phyloP scores from a whole-genome alignment of 306 rosid species.

The Casuarina equisetifolia region DNA sequence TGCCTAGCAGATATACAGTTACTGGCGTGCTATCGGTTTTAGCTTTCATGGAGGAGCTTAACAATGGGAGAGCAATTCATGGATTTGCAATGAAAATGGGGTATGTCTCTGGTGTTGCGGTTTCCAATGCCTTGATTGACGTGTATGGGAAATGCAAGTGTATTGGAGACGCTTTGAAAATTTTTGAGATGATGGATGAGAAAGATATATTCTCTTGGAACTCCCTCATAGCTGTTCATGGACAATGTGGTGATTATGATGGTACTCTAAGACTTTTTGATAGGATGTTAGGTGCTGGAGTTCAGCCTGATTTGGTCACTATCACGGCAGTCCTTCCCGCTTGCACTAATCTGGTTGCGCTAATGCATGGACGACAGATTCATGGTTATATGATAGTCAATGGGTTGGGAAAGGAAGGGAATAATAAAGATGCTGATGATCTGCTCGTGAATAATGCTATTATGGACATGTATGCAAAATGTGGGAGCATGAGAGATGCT shows the following conservation, averaged over 20 bases:
- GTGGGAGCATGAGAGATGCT: conserved; percentile 81
- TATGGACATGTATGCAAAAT: conserved; percentile 88
- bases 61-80: conserved; percentile 64
- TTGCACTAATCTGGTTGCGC: conserved; percentile 74
- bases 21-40: conserved; percentile 72
- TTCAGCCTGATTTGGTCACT: conserved; percentile 75
- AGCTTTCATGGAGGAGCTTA: conserved; percentile 47
- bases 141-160: conserved; percentile 87
- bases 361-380: conserved; percentile 73
- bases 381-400: conserved; percentile 67
- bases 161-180: conserved; percentile 45
- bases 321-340: conserved; percentile 65
- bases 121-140: conserved; percentile 75
- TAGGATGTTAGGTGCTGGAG: conserved; percentile 52
- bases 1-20: conserved; percentile 57
- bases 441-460: conserved; percentile 58
- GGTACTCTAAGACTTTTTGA: conserved; percentile 60
- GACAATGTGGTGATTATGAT: conserved; percentile 54
- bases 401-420: conserved; percentile 44
- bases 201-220: conserved; percentile 87
- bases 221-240: conserved; percentile 67
- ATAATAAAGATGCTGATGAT: conserved; percentile 26
- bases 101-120: conserved; percentile 55
- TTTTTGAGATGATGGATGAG: conserved; percentile 67
- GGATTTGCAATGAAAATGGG: conserved; percentile 64